Base-by-base conservation (phyloP, 2,329 filamentous ascomycete genomes). In the Colletotrichum ledebouriae region DNA sequence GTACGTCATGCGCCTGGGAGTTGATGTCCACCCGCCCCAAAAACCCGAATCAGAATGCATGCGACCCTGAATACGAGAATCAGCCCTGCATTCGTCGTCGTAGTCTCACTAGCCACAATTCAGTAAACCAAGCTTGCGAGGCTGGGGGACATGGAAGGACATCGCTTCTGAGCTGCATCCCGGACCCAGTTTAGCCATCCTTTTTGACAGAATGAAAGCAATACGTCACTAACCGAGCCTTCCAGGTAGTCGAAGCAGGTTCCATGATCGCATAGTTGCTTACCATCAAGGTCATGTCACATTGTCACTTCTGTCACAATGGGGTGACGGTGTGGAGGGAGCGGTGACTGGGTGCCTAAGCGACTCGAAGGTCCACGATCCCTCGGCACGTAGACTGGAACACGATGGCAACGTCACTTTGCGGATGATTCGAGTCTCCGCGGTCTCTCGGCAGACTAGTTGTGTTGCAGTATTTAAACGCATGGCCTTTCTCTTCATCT, bases 21-120 rank as follows among this genome's bases (percentile, higher is more conserved):
- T 49, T 22, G n/a, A 55, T 58, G 52, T 55, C 52, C 59, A 63
- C 39, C n/a, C 12, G 64, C 52, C 59, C 64, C 53, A 68, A 29
- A 7, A 53, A 68, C 1, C 17, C 17, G 17, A 63, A 59, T 52
- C 20, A 22, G 39, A 55, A 33, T 37, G 20, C 44, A 64, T 63
- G 60, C 65, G 59, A 68, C 65, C 46, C 33, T 68, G 47, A 64
- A 68, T 68, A 68, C 65, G 65, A 68, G 65, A 42, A 29, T 29
- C 22, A 49, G 53, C 46, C 37, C 37, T 33, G 9, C 34, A 20
- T 37, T 9, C n/a, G 33, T 44, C 55, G 29, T 33, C 25, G n/a
- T 9, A 39, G 53, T 57, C 33, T 64, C 46, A 39, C 42, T 6
- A 55, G 34, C 42, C 34, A 44, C 50, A 42, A 59, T 55, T 42